These are phyloP conservation scores for Colletotrichum euphorbiae DNA, from an alignment of 2,329 filamentous ascomycete genomes.

Conservation along the genomic window DNA sequence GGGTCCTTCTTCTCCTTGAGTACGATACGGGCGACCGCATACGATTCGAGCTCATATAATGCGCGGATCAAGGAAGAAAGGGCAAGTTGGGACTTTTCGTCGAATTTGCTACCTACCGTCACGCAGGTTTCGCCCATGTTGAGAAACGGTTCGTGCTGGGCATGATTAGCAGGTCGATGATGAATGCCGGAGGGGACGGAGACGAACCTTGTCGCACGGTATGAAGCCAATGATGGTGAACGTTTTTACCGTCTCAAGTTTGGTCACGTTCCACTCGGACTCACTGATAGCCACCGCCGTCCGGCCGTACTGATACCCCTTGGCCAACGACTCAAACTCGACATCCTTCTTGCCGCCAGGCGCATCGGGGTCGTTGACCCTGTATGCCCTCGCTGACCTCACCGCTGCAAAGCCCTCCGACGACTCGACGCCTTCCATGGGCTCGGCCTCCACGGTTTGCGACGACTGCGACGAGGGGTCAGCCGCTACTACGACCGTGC, in stretches of 20 bases:
- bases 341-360: conserved; percentile 86
- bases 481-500: conserved; percentile 74
- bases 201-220: conserved; percentile 72
- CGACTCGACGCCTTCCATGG: conserved; percentile 61
- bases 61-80: conserved; percentile 92
- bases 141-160: conserved; percentile 83
- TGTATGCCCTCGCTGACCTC: conserved; percentile 83
- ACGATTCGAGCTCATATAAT: conserved; percentile 84
- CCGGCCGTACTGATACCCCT: conserved; percentile 92
- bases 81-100: conserved; percentile 85
- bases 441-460: conserved; percentile 59
- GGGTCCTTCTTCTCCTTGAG: conserved; percentile 86
- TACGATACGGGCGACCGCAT: conserved; percentile 88
- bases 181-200: neutral
- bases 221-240: conserved; percentile 92
- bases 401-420: conserved; percentile 72
- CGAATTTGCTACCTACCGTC: conserved; percentile 80
- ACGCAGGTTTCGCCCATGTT: conserved; percentile 85
- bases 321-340: conserved; percentile 84
- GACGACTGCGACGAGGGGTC: conserved; percentile 64
- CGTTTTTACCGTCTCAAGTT: conserved; percentile 78
- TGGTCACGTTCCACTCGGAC: conserved; percentile 89
- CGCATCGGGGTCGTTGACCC: conserved; percentile 78
- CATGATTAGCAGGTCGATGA: conserved; percentile 39
- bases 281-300: conserved; percentile 91